Percentiles rank a stretch among this genome's conserved stretches.
phyloP scores from a whole-genome alignment of 164 flowering plant genomes.

The Sedum album region DNA sequence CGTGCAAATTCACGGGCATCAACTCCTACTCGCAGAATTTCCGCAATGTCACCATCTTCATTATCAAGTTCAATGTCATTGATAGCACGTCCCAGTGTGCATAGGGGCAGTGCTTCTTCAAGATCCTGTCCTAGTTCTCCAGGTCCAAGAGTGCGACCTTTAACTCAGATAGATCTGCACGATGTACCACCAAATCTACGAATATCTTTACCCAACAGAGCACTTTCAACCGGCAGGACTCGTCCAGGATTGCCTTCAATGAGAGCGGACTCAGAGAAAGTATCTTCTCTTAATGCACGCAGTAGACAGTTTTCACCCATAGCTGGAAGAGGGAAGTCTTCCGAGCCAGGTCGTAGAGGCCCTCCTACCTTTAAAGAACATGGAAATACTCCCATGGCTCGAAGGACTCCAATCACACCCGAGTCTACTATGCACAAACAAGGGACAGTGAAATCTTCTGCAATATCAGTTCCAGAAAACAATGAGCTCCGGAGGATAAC shows the following conservation, averaged over 20 bases:
- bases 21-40: constrained; percentile 71
- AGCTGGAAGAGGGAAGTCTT: constrained; percentile 54
- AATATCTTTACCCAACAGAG: constrained; percentile 80
- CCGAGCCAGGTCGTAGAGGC: constrained; percentile 40
- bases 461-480: constrained; percentile 39
- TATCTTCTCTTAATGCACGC: constrained; percentile 23
- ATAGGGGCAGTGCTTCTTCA: constrained; percentile 44
- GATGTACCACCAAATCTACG: constrained; percentile 90
- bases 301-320: constrained; percentile 70
- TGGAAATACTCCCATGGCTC: constrained; percentile 34
- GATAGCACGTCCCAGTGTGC: constrained; percentile 37
- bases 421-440: constrained; percentile 44
- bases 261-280: constrained; percentile 39
- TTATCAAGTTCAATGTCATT: constrained; percentile 34
- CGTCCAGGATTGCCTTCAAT: constrained; percentile 50
- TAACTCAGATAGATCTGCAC: constrained; percentile 56
- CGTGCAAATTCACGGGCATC: constrained; percentile 73
- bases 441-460: constrained; percentile 36
- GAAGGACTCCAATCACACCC: constrained; percentile 26
- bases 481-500: constrained; percentile 82
- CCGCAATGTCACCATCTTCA: constrained; percentile 35
- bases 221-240: constrained; percentile 82
- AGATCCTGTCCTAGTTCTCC: constrained; percentile 78
- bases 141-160: constrained; percentile 46
- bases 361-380: constrained; percentile 40